These are phyloP conservation scores for Russula ochroleuca DNA, from an alignment of 768 basidiomycete species.

Conservation along the genomic window DNA sequence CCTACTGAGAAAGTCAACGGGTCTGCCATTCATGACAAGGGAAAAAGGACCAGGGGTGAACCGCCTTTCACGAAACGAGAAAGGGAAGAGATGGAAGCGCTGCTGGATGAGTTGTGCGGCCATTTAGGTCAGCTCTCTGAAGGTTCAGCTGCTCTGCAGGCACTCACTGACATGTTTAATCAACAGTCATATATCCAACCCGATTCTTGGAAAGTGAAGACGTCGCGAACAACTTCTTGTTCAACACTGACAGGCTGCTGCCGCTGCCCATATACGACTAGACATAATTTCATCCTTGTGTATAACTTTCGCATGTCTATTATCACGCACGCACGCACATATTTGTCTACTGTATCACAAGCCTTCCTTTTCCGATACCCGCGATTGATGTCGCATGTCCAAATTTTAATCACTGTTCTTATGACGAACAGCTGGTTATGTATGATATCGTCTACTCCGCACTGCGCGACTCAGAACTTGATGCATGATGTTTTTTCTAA, in stretches of 20 bases:
- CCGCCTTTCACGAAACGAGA: slow-evolving; percentile 82
- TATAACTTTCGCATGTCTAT: neutral
- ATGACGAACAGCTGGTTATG: neutral
- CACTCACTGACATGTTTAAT: slow-evolving; percentile 6
- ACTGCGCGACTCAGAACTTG: neutral
- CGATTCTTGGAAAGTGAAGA: slow-evolving; percentile 94
- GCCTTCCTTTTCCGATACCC: neutral
- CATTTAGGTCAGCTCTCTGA: slow-evolving; percentile 66
- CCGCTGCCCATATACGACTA: slow-evolving; percentile 73
- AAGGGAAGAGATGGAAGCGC: slow-evolving; percentile 81
- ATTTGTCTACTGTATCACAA: neutral
- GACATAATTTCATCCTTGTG: neutral
- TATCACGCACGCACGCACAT: neutral
- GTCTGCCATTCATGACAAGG: slow-evolving; percentile 36
- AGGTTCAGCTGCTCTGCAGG: neutral
- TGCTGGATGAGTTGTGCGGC: slow-evolving; percentile 72
- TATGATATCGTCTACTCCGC: neutral
- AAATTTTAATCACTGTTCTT: neutral
- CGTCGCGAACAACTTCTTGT: slow-evolving; percentile 86
- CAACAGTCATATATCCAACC: slow-evolving; percentile 75
- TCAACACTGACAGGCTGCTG: slow-evolving; percentile 77
- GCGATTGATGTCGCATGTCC: neutral
- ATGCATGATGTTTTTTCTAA: too few relatives aligned
- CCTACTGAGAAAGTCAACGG: slow-evolving; percentile 32
- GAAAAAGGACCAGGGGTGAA: slow-evolving; percentile 40